Conservation (phyloP, 23 red algal species). For the Gracilaria domingensis region DNA sequence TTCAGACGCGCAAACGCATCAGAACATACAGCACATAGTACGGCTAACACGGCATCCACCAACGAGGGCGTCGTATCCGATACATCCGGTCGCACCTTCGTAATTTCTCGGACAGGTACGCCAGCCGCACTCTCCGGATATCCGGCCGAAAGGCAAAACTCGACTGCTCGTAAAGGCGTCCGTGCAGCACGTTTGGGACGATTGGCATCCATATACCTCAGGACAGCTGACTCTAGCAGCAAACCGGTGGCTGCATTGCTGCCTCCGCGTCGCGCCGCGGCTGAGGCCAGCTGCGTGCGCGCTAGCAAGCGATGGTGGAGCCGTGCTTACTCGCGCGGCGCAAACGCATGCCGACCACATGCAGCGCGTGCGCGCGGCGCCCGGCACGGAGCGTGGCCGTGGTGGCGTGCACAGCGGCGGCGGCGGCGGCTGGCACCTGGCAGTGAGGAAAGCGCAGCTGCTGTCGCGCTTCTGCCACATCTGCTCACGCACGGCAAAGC, state of each 20-base stretch:
- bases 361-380: neutral
- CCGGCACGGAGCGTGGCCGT: too few relatives aligned
- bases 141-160: slow-evolving; percentile 55
- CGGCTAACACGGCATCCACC: slow-evolving; percentile 45
- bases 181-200: slow-evolving; percentile 53
- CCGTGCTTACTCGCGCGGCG: too few relatives aligned
- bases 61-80: slow-evolving; percentile 23
- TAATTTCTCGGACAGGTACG: slow-evolving; percentile 38
- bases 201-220: slow-evolving; percentile 45
- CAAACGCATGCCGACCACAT: slow-evolving; percentile 50
- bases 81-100: slow-evolving; percentile 1
- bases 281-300: slow-evolving; percentile 16
- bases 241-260: slow-evolving; percentile 29
- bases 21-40: slow-evolving; percentile 16
- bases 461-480: too few relatives aligned
- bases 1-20: slow-evolving; percentile 30
- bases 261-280: slow-evolving; percentile 32
- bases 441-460: too few relatives aligned
- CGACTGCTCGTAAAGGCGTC: slow-evolving; percentile 47
- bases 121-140: slow-evolving; percentile 68
- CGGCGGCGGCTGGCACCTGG: too few relatives aligned
- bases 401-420: too few relatives aligned
- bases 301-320: too few relatives aligned
- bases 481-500: too few relatives aligned
- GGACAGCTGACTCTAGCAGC: slow-evolving; percentile 29